phyloP scores from a whole-genome alignment of 768 basidiomycete genomes.

The Hemileccinum impolitum region DNA sequence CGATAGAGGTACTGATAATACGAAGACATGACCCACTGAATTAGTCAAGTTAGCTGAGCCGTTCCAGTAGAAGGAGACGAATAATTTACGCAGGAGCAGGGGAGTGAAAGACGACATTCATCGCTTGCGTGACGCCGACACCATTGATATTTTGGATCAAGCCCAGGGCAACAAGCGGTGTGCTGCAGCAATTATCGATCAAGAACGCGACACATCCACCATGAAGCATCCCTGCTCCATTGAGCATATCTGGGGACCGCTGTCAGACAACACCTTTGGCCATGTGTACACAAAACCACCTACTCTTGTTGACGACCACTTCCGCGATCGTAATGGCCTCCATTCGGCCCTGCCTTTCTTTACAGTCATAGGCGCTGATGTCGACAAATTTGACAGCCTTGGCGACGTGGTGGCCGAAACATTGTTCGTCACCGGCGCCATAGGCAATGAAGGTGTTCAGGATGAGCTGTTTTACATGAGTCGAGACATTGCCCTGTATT shows the following conservation, averaged over 20 bases:
- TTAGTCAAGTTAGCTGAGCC: slow-evolving; percentile 3
- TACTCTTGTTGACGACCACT: slow-evolving; percentile 59
- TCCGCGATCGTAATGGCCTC: slow-evolving; percentile 65
- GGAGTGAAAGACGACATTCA: slow-evolving; percentile 68
- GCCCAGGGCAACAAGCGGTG: slow-evolving; percentile 66
- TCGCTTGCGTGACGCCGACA: slow-evolving; percentile 70
- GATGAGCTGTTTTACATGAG: slow-evolving; percentile 62
- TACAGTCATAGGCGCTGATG: slow-evolving; percentile 47
- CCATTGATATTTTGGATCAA: slow-evolving; percentile 59
- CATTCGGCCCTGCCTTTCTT: slow-evolving; percentile 47
- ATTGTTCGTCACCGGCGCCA: slow-evolving; percentile 62
- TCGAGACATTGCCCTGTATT: slow-evolving; percentile 62
- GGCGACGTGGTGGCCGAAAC: slow-evolving; percentile 61
- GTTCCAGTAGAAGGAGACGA: neutral
- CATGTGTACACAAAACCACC: slow-evolving; percentile 14
- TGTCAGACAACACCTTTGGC: slow-evolving; percentile 1
- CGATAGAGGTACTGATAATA: slow-evolving; percentile 62
- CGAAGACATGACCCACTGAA: slow-evolving; percentile 55
- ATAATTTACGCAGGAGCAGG: slow-evolving; percentile 57
- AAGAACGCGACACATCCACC: slow-evolving; percentile 74
- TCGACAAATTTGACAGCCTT: slow-evolving; percentile 58
- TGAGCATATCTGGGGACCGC: slow-evolving; percentile 55
- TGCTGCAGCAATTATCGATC: slow-evolving; percentile 70
- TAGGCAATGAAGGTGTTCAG: slow-evolving; percentile 67
- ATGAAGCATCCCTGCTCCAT: slow-evolving; percentile 73